phyloP scores from a whole-genome alignment of 106 monocot genomes.

The Apostasia shenzhenica region DNA sequence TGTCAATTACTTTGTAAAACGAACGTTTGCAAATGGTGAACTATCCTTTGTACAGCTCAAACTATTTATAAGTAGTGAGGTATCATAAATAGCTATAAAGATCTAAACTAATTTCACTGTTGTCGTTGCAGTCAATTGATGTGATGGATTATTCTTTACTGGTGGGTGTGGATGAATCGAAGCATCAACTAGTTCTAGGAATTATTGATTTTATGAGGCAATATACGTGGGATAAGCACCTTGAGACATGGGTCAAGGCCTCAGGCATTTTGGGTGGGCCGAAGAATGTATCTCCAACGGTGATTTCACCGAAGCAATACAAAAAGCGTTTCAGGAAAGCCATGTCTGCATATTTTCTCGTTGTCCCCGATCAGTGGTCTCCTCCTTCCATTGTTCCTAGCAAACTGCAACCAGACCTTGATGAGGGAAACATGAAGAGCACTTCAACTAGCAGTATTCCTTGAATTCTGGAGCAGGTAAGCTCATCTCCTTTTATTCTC shows the following conservation, averaged over 20 bases:
- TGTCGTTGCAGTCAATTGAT: constrained; percentile 46
- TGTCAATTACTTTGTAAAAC: neutral
- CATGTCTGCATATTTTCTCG: constrained; percentile 67
- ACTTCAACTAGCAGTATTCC: neutral
- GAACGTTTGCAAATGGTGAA: neutral
- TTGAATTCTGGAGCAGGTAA: no score
- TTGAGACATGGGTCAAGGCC: constrained; percentile 75
- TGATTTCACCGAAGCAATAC: constrained; percentile 77
- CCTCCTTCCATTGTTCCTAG: constrained; percentile 14
- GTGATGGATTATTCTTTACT: constrained; percentile 83
- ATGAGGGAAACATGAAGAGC: constrained; percentile 14
- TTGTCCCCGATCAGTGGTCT: constrained; percentile 67
- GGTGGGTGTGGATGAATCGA: constrained; percentile 62
- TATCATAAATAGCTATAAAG: neutral
- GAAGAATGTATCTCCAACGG: constrained; percentile 64
- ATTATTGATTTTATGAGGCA: constrained; percentile 79
- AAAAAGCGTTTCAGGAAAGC: constrained; percentile 70
- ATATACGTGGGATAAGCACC: constrained; percentile 76
- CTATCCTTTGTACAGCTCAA: neutral
- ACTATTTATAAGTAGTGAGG: no score
- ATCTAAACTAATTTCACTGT: neutral
- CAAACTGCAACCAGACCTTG: constrained; percentile 12
- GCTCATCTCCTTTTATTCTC: no score
- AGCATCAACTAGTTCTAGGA: constrained; percentile 50
- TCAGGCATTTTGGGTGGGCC: constrained; percentile 70